These are phyloP conservation scores for Angomonas ambiguus DNA, from an alignment of 208 protist genomes.

Conservation along the genomic window DNA sequence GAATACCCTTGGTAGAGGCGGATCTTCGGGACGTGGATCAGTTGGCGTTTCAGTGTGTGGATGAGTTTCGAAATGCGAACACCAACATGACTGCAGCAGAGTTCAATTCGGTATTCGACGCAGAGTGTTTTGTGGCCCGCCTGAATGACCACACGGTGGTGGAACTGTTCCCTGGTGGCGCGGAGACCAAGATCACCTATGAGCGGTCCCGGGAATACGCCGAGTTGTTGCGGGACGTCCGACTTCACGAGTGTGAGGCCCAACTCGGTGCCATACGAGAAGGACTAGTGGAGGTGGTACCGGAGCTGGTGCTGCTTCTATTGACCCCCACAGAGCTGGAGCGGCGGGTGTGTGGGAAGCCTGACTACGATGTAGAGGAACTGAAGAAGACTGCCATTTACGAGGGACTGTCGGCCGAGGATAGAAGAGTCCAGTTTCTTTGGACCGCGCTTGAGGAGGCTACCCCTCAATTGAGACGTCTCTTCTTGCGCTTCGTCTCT, in stretches of 20 bases:
- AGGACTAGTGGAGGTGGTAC: slow-evolving; percentile 85
- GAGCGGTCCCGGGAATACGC: slow-evolving; percentile 75
- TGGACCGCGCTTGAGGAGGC: slow-evolving; percentile 88
- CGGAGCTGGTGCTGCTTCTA: slow-evolving; percentile 75
- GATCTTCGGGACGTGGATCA: slow-evolving; percentile 79
- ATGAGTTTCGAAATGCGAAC: slow-evolving; percentile 66
- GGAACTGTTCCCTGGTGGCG: slow-evolving; percentile 73
- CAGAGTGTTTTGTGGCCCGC: slow-evolving; percentile 79
- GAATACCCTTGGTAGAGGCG: slow-evolving; percentile 52
- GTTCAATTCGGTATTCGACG: slow-evolving; percentile 82
- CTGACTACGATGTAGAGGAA: slow-evolving; percentile 84
- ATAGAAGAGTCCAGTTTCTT: slow-evolving; percentile 83
- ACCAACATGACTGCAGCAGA: slow-evolving; percentile 30
- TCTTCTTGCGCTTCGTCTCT: slow-evolving; percentile 91
- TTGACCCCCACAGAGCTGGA: slow-evolving; percentile 88
- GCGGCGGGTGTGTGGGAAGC: slow-evolving; percentile 82
- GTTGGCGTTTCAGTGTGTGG: slow-evolving; percentile 82
- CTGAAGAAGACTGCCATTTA: slow-evolving; percentile 77
- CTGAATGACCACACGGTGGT: slow-evolving; percentile 70
- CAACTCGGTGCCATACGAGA: slow-evolving; percentile 77
- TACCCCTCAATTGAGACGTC: slow-evolving; percentile 71
- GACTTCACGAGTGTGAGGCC: slow-evolving; percentile 78
- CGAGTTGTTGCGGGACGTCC: slow-evolving; percentile 49
- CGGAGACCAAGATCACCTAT: slow-evolving; percentile 61
- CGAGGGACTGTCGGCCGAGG: slow-evolving; percentile 75